A percentile compares a stretch with the other conserved stretches of the same genome.
These are phyloP conservation scores for Metroxylon sagu DNA, from an alignment of 176 grass and related monocot species.

Conservation along the genomic window DNA sequence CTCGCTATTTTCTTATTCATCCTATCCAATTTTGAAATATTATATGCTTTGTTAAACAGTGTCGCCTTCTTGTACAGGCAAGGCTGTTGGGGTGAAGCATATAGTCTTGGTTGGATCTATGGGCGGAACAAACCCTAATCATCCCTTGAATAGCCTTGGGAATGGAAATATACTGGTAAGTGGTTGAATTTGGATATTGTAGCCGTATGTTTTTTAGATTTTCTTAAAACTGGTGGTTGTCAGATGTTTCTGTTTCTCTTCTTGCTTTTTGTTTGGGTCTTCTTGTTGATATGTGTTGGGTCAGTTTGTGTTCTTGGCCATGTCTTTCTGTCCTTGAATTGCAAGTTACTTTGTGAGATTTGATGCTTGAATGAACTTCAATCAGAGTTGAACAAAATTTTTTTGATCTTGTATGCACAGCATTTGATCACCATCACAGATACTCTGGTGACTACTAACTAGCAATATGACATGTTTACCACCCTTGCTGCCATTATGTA, in stretches of 20 bases:
- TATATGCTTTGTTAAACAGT: background rate
- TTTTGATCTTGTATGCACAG: too few relatives aligned
- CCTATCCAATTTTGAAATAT: background rate
- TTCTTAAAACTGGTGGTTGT: background rate
- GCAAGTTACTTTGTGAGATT: too few relatives aligned
- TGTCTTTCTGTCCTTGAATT: too few relatives aligned
- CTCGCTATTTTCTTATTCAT: background rate
- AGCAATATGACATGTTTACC: too few relatives aligned
- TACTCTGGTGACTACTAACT: too few relatives aligned
- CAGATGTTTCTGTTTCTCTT: background rate
- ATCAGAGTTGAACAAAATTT: too few relatives aligned
- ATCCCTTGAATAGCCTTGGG: slow-evolving; percentile 75
- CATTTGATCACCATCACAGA: too few relatives aligned
- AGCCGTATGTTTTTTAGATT: background rate
- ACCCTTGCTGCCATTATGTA: too few relatives aligned
- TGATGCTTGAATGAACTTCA: too few relatives aligned
- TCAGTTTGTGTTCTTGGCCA: too few relatives aligned
- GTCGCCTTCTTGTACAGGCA: slow-evolving; percentile 33
- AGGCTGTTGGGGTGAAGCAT: slow-evolving; percentile 69
- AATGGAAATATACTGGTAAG: slow-evolving; percentile 83
- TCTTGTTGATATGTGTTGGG: too few relatives aligned
- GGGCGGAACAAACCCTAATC: slow-evolving; percentile 72
- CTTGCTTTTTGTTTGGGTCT: background rate
- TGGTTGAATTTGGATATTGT: background rate
- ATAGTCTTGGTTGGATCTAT: slow-evolving; percentile 85